phyloP scores from a whole-genome alignment of 176 grass and related monocot species.

The Triticum dicoccoides region DNA sequence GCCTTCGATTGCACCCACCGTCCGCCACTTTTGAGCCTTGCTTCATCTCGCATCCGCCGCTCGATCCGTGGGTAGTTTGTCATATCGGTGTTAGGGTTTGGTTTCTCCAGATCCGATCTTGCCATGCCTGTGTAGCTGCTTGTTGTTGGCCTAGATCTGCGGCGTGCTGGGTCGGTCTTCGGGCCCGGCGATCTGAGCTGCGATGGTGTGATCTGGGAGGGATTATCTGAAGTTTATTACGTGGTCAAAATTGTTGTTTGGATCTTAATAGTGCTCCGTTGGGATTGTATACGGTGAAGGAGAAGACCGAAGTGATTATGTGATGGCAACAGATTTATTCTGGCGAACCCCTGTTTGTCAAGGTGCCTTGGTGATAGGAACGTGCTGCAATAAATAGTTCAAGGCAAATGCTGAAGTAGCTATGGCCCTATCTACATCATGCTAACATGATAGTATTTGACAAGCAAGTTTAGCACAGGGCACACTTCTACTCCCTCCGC shows the following conservation, averaged over 20 bases:
- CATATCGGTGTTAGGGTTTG: constrained; percentile 15
- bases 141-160: constrained; percentile 7
- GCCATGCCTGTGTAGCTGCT: background rate
- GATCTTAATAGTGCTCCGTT: background rate
- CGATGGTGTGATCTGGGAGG: background rate
- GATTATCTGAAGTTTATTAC: background rate
- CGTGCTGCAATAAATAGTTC: constrained; percentile 3
- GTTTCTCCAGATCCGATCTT: constrained; percentile 21
- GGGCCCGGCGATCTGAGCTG: background rate
- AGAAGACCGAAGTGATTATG: background rate
- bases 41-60: background rate
- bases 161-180: background rate
- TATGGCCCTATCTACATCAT: background rate
- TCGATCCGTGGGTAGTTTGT: background rate
- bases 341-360: background rate
- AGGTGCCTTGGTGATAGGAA: background rate
- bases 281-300: background rate
- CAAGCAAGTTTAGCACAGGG: background rate
- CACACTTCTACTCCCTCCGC: background rate
- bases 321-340: background rate
- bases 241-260: background rate
- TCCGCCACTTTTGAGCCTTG: background rate
- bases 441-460: background rate
- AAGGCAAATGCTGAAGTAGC: background rate
- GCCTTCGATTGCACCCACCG: background rate